Evolutionary conservation across 164 flowering plant genomes (phyloP).

Genomic region (Aristolochia californica): DNA sequence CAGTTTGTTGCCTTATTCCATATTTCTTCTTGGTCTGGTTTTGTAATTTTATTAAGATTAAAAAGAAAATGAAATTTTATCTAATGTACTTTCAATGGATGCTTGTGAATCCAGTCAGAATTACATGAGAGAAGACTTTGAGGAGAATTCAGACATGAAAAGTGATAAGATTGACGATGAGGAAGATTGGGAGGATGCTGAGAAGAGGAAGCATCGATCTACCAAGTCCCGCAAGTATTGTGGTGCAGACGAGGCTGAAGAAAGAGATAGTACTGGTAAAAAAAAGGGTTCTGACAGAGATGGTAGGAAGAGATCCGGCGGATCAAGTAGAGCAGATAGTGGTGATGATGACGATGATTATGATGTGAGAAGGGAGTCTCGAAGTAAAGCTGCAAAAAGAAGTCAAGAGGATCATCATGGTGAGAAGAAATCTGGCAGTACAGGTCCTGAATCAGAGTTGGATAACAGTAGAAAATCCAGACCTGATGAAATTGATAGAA

Average conservation of each 20-base stretch:
- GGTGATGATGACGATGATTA: conserved; percentile 66
- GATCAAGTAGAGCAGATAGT: conserved; percentile 48
- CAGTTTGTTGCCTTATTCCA: no score
- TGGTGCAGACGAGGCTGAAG: conserved; percentile 54
- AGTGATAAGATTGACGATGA: conserved; percentile 49
- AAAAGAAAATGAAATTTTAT: no score
- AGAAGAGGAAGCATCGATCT: conserved; percentile 64
- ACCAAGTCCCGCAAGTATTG: conserved; percentile 55
- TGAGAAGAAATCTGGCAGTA: conserved; percentile 62
- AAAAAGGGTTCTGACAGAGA: conserved; percentile 56
- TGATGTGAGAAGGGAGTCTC: conserved; percentile 45
- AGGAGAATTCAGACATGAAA: conserved; percentile 39
- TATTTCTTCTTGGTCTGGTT: no score
- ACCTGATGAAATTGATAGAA: conserved; percentile 49
- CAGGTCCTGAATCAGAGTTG: conserved; percentile 63
- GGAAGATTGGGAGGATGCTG: conserved; percentile 64
- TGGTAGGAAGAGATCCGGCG: conserved; percentile 47
- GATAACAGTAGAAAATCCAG: conserved; percentile 48
- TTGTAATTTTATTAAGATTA: no score
- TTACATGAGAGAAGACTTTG: conserved; percentile 38
- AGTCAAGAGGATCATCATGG: conserved; percentile 62
- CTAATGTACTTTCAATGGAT: conserved; percentile 27
- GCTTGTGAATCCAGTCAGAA: conserved; percentile 46
- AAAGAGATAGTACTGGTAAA: conserved; percentile 45
- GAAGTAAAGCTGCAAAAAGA: conserved; percentile 56